Percentiles rank a stretch among this genome's conserved stretches.
Conservation (phyloP, 2,329 filamentous ascomycete genomes). For the Trichoderma harzianum region DNA sequence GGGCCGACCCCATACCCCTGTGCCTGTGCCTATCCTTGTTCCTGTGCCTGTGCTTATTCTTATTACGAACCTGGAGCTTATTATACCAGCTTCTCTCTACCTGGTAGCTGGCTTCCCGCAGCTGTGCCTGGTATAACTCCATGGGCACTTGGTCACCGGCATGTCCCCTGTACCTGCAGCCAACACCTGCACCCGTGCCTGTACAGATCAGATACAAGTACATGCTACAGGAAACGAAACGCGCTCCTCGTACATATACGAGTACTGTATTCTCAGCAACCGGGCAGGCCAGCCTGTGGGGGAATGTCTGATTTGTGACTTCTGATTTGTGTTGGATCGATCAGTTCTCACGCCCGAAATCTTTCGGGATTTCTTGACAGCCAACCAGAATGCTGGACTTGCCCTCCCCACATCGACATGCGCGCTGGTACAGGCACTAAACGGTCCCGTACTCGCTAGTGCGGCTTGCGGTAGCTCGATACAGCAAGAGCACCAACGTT, state of each 20-base stretch:
- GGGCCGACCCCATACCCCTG: background rate
- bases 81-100: background rate
- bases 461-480: background rate
- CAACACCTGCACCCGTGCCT: background rate
- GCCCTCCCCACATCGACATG: background rate
- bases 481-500: background rate
- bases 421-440: background rate
- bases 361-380: background rate
- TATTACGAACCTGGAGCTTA: background rate
- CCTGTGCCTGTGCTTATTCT: background rate
- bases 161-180: background rate
- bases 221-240: background rate
- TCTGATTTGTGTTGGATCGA: background rate
- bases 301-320: background rate
- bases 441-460: background rate
- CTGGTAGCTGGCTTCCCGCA: background rate
- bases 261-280: background rate
- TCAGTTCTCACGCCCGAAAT: conserved; percentile 4
- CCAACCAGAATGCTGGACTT: background rate
- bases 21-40: background rate
- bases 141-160: background rate
- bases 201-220: background rate
- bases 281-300: background rate
- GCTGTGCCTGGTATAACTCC: background rate
- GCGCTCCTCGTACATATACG: background rate